These are phyloP conservation scores for Pelargonium australe DNA, from an alignment of 441 rosid species.

Conservation along the genomic window DNA sequence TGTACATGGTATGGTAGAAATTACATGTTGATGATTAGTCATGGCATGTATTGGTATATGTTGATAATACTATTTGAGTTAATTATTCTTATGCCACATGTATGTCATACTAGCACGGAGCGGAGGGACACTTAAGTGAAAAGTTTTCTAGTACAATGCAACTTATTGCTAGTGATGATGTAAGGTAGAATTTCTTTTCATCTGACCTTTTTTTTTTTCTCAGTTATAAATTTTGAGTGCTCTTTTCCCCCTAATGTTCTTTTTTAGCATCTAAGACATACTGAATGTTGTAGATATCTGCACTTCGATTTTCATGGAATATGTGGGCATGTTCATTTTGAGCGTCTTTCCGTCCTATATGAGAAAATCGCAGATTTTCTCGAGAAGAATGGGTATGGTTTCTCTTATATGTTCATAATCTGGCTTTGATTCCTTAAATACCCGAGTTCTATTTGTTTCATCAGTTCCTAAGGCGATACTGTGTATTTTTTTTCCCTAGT, in stretches of 20 bases:
- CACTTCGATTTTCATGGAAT: constrained; percentile 89
- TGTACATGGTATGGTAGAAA: background rate
- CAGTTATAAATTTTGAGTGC: constrained; percentile 1
- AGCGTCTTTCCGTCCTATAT: constrained; percentile 86
- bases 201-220: constrained; percentile 16
- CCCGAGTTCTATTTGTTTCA: background rate
- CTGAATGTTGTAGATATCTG: constrained; percentile 60
- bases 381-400: constrained; percentile 71
- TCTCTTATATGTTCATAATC: constrained; percentile 3
- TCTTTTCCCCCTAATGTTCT: constrained; percentile 5
- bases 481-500: constrained; percentile 4
- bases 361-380: constrained; percentile 84
- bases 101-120: constrained; percentile 70
- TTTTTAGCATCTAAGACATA: constrained; percentile 19
- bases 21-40: background rate
- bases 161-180: constrained; percentile 60
- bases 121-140: constrained; percentile 81
- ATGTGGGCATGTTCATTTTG: constrained; percentile 96
- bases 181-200: constrained; percentile 58
- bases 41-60: constrained; percentile 8
- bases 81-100: constrained; percentile 18
- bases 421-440: background rate
- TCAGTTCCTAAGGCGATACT: constrained; percentile 10
- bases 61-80: constrained; percentile 14
- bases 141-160: constrained; percentile 68